Evolutionary conservation across 1,284 basidiomycete genomes (phyloP).

Genomic region (Cystobasidium sp.): DNA sequence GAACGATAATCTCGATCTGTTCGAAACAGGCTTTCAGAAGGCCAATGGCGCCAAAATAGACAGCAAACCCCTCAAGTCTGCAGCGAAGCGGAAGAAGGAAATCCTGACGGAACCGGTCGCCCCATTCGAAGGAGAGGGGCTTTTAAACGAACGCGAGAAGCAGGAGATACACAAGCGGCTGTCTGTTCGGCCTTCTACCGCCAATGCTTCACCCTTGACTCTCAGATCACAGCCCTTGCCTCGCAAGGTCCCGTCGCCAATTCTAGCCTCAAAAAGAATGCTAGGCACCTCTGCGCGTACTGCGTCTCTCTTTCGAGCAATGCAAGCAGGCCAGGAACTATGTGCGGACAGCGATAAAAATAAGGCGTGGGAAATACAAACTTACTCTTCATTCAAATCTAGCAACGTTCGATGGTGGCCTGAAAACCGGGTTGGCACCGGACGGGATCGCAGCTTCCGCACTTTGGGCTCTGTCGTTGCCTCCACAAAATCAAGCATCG

Average conservation of each 20-base stretch:
- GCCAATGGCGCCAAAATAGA: slow-evolving; percentile 28
- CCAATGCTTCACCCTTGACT: background rate
- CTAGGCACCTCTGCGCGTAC: slow-evolving; percentile 14
- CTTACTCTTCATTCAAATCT: slow-evolving; percentile 30
- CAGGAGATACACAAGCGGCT: background rate
- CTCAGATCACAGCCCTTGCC: background rate
- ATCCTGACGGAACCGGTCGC: slow-evolving; percentile 8
- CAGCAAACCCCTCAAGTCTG: background rate
- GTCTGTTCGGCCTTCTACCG: slow-evolving; percentile 3
- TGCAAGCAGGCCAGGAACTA: slow-evolving; percentile 22
- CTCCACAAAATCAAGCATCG: background rate
- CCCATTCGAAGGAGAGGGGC: slow-evolving; percentile 6
- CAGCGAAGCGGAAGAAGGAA: background rate
- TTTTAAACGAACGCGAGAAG: background rate
- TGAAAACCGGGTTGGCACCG: slow-evolving; percentile 3
- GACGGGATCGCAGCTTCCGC: slow-evolving; percentile 19
- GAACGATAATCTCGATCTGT: slow-evolving; percentile 31
- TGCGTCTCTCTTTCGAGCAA: background rate
- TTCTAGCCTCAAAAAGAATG: slow-evolving; percentile 1
- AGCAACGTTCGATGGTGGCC: slow-evolving; percentile 38
- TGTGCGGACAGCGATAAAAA: slow-evolving; percentile 32
- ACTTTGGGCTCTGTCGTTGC: background rate
- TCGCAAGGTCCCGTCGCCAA: background rate
- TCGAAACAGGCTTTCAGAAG: slow-evolving; percentile 40
- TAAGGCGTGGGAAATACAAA: slow-evolving; percentile 28